A percentile compares a stretch with the other conserved stretches of the same genome.
These are phyloP conservation scores for Sporothrix luriei DNA, from an alignment of 2,329 filamentous ascomycete genomes.

Conservation along the genomic window DNA sequence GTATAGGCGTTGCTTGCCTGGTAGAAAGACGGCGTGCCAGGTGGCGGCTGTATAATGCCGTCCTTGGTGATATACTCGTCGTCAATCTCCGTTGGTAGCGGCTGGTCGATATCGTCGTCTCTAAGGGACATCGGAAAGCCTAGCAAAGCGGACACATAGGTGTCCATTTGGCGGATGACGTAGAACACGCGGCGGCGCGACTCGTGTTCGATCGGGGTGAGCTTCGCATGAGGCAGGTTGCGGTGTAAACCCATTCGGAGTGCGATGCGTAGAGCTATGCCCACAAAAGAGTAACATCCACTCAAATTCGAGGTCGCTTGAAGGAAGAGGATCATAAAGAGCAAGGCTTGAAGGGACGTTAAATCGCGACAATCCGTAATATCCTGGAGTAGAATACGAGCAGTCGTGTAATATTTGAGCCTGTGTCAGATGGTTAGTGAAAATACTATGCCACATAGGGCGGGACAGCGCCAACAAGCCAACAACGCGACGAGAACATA, in stretches of 20 bases:
- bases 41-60: conserved; percentile 58
- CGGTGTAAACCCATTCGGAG: conserved; percentile 77
- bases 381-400: conserved; percentile 66
- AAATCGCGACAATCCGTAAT: conserved; percentile 73
- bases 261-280: conserved; percentile 74
- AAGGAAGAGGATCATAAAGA: conserved; percentile 80
- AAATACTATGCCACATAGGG: conserved; percentile 24
- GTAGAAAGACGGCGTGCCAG: conserved; percentile 61
- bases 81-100: conserved; percentile 65
- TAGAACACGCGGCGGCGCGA: conserved; percentile 67
- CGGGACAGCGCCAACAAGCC: background rate
- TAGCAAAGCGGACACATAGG: conserved; percentile 67
- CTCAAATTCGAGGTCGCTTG: conserved; percentile 78
- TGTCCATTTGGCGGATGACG: conserved; percentile 70
- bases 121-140: conserved; percentile 67
- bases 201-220: conserved; percentile 66
- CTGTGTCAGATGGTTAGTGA: conserved; percentile 47
- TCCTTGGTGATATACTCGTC: conserved; percentile 67
- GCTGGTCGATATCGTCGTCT: conserved; percentile 68
- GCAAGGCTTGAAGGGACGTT: conserved; percentile 70
- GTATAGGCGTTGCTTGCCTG: conserved; percentile 69
- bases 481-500: conserved; percentile 41
- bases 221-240: conserved; percentile 64
- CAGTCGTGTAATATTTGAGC: conserved; percentile 72
- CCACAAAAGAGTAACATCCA: conserved; percentile 78